Base-by-base conservation (phyloP, 2,329 filamentous ascomycete genomes). In the Myriosclerotinia duriaeana region DNA sequence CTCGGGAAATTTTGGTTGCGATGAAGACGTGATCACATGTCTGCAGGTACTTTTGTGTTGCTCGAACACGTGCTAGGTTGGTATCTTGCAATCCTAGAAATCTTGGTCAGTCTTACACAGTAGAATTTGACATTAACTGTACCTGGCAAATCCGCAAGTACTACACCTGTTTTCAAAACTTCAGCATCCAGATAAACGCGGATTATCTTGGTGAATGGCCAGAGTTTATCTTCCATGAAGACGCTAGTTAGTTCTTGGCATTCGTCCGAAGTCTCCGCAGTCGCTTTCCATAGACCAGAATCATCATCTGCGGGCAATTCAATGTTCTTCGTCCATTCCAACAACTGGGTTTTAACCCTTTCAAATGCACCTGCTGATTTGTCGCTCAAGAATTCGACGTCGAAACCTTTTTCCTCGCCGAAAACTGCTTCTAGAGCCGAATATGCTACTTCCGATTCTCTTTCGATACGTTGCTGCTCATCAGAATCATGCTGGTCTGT, bases 21-120 rank as follows among this genome's bases (percentile, higher is more conserved):
- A 78, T 72, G 17, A 79, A 73, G 11, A 79, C 71, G 26, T 75
- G 74, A 56, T 78, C 74, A 70, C 77, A 78, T 36, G 72, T 74
- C 44, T 26, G 26, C 26, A 26, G 26, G 61, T 78, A 78, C 30
- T 73, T 73, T 48, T 78, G 74, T n/a, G 77, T 78, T 8, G 73
- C 73, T 65, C 72, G 69, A 2, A 78, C 75, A 67, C 77, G 72
- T 15, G 77, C 77, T 44, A 78, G 58, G 67, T 78, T 78, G 1
- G 76, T 76, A 65, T 79, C 76, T 59, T 77, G 74, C 4, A 78
- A 69, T n/a, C 72, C 75, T 71, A 54, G 20, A 53, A 9, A 11
- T 30, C 17, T 36, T 6, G 30, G 30, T 22, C 14, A 34, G 30
- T 17, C 5, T 9, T 20, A 40, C 34, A n/a, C 11, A n/a, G 53